Percentiles rank a stretch among this genome's conserved stretches.
Evolutionary conservation across 192 early-diverging fungal genomes (phyloP).

Genomic region (Lobosporangium transversale): DNA sequence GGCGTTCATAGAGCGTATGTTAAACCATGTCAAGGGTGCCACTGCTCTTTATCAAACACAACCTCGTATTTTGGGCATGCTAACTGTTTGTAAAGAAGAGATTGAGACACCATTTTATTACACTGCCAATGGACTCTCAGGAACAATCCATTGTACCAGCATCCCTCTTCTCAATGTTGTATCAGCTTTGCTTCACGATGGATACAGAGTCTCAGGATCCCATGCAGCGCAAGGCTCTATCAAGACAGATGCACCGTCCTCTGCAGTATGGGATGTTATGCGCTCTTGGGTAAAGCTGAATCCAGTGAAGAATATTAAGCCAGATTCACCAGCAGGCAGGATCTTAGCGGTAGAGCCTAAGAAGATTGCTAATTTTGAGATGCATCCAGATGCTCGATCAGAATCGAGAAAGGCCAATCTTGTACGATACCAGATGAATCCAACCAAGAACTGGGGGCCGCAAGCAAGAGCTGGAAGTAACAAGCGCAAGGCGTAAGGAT

Average conservation of each 20-base stretch:
- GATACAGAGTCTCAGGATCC: constrained; percentile 87
- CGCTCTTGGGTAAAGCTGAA: constrained; percentile 77
- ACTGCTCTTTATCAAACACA: constrained; percentile 78
- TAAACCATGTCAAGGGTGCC: constrained; percentile 73
- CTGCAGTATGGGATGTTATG: constrained; percentile 94
- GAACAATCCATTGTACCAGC: constrained; percentile 76
- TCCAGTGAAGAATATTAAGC: constrained; percentile 75
- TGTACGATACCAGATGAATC: constrained; percentile 95
- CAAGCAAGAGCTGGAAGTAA: constrained; percentile 76
- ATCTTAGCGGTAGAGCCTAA: constrained; percentile 69
- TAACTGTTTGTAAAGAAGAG: constrained; percentile 74
- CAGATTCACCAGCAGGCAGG: constrained; percentile 71
- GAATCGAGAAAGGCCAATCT: constrained; percentile 83
- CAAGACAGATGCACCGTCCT: constrained; percentile 92
- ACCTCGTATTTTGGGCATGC: constrained; percentile 94
- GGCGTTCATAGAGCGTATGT: constrained; percentile 85
- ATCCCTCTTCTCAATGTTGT: constrained; percentile 62
- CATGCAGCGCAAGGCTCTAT: constrained; percentile 84
- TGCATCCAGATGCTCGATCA: constrained; percentile 77
- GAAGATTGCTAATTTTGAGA: constrained; percentile 76
- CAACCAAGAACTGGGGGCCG: constrained; percentile 97
- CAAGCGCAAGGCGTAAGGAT: constrained; percentile 57
- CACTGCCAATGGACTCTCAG: constrained; percentile 71
- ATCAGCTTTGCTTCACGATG: constrained; percentile 92
- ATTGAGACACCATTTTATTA: constrained; percentile 87